Evolutionary conservation across 805 yeast genomes (phyloP).

Genomic region (Candida coquimbonensis): DNA sequence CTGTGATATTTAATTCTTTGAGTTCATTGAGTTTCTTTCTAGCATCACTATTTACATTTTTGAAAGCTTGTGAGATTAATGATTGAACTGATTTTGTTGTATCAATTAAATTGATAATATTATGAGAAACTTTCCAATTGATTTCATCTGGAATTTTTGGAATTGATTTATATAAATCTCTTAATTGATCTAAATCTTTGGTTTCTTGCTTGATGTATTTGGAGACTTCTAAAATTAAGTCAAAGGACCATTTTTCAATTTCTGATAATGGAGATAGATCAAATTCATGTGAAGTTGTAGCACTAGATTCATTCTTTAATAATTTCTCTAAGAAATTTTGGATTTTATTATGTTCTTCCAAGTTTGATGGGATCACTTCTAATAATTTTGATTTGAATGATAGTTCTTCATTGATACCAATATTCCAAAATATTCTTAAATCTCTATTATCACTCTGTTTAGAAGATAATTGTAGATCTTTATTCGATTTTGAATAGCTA

Average conservation of each 20-base stretch:
- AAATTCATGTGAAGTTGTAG: not conserved
- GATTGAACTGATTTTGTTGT: slow-evolving; percentile 16
- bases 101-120: slow-evolving; percentile 12
- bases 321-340: slow-evolving; percentile 11
- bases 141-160: slow-evolving; percentile 13
- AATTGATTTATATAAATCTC: not conserved
- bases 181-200: not conserved
- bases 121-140: slow-evolving; percentile 17
- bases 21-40: slow-evolving; percentile 9
- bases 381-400: slow-evolving; percentile 4
- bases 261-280: slow-evolving; percentile 9
- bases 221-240: slow-evolving; percentile 4
- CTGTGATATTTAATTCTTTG: slow-evolving; percentile 13
- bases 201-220: slow-evolving; percentile 6
- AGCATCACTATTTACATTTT: not conserved
- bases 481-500: slow-evolving; percentile 20
- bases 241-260: slow-evolving; percentile 19
- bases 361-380: slow-evolving; percentile 6
- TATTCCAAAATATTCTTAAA: slow-evolving; percentile 43
- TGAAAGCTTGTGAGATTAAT: slow-evolving; percentile 4
- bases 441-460: slow-evolving; percentile 52
- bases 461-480: slow-evolving; percentile 17
- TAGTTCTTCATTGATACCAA: slow-evolving; percentile 32
- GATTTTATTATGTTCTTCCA: slow-evolving; percentile 11
- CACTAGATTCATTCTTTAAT: slow-evolving; percentile 7